Percentiles rank a stretch among this genome's conserved stretches.
phyloP scores from a whole-genome alignment of 2,329 filamentous ascomycete genomes.

The Paraphaeosphaeria minitans region DNA sequence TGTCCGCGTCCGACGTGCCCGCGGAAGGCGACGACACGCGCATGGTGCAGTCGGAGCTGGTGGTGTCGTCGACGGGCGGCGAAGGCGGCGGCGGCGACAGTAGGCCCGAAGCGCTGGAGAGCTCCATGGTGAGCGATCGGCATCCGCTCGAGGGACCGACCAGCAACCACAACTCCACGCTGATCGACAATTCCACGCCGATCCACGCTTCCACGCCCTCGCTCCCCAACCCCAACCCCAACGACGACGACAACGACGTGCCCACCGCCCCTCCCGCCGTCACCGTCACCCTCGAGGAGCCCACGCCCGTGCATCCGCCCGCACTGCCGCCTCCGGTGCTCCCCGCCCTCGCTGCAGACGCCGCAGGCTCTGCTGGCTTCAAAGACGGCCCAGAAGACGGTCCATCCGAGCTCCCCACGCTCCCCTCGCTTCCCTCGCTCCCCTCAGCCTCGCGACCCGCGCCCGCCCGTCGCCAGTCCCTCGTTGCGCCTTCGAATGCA shows the following conservation, averaged over 20 bases:
- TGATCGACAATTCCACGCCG: slow-evolving; percentile 12
- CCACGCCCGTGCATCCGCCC: slow-evolving; percentile 39
- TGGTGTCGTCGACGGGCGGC: slow-evolving; percentile 19
- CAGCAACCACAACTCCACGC: slow-evolving; percentile 9
- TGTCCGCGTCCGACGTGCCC: slow-evolving; percentile 15
- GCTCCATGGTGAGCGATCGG: slow-evolving; percentile 26
- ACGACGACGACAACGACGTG: slow-evolving; percentile 6
- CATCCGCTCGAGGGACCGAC: slow-evolving; percentile 17
- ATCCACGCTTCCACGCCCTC: slow-evolving; percentile 17
- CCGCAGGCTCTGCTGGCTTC: slow-evolving; percentile 16
- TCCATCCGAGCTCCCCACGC: slow-evolving; percentile 20
- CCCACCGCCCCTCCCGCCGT: slow-evolving; percentile 28
- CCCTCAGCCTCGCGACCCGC: slow-evolving; percentile 37
- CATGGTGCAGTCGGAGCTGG: slow-evolving; percentile 33
- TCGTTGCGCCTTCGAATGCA: slow-evolving; percentile 48
- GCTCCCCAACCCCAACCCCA: no score
- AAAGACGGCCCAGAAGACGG: slow-evolving; percentile 20
- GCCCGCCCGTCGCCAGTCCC: slow-evolving; percentile 48
- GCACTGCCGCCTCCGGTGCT: slow-evolving; percentile 22
- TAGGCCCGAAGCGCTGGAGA: slow-evolving; percentile 20
- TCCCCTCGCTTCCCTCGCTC: slow-evolving; percentile 7
- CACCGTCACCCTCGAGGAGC: slow-evolving; percentile 41
- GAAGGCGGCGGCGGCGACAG: slow-evolving; percentile 7
- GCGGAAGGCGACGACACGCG: slow-evolving; percentile 20
- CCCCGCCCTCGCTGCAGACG: slow-evolving; percentile 4